Base-by-base conservation (phyloP, 192 early-diverging fungal species). In the Thamnidium elegans region DNA sequence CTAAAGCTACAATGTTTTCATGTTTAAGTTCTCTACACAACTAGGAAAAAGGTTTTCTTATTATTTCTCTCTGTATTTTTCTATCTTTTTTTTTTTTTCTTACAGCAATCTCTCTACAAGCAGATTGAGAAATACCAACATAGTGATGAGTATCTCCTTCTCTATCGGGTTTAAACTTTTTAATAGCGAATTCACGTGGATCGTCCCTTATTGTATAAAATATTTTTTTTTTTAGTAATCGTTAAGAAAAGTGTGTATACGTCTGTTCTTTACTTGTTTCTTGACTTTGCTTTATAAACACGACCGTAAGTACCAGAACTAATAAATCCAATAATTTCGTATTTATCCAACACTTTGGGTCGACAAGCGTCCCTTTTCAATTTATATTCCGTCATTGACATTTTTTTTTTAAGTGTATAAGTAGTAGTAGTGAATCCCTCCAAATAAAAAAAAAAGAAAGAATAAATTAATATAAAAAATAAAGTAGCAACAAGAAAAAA, bases 91-190 rank as follows among this genome's bases (percentile, higher is more conserved):
- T 26, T 58, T 23, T 43, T 3, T 8, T 50, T 62, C 73, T 39
- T 82, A 87, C 86, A 50, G 91, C 87, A 26, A 98, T 96, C 70
- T 98, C 95, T 68, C 95, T 78, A 56, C 90, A 93, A 8, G 95
- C 95, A 3, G 92, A 94, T 65, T 98, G 95, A 10, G 94, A 95
- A 50, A 98, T 92, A 15, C 94, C 95, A 13, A 83, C 85, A 54
- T 81, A 79, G 1, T 82, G 78, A 20, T 82, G 71, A 0, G 78
- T 80, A 67, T 95, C 94, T 46, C 92, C 94, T 66, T 95, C 95
- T 62, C 92, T 90, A 62, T 98, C 95, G 7, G 94, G 92, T 66
- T 98, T 98, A 72, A 98, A 98, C 82, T 93, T 93, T 73, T 98
- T 98, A 52, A 98, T 96, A 3, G 95, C 95, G 67, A 89, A 90